Evolutionary conservation across 1,284 basidiomycete species (phyloP).

Genomic region (Malassezia restricta): DNA sequence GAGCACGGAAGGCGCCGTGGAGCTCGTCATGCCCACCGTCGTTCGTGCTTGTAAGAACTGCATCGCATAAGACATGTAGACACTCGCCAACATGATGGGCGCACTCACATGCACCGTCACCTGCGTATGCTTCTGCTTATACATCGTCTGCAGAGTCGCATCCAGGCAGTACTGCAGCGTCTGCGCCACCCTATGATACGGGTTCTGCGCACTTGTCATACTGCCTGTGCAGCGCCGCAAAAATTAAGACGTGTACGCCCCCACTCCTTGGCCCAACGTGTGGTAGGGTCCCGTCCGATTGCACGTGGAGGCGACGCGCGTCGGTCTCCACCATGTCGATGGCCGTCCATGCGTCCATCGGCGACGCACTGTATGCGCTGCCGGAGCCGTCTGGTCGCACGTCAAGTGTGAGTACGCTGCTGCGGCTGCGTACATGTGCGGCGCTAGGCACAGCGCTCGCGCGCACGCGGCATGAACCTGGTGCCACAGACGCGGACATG

Average conservation of each 20-base stretch:
- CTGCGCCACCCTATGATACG: constrained; percentile 9
- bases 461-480: neutral
- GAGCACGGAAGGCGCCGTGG: constrained; percentile 1
- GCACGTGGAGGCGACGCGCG: neutral
- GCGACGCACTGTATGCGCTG: constrained; percentile 4
- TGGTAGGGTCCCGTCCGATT: neutral
- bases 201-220: neutral
- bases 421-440: constrained; percentile 8
- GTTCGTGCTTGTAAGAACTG: constrained; percentile 9
- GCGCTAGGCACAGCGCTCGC: constrained; percentile 8
- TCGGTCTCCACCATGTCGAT: neutral
- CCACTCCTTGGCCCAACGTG: neutral
- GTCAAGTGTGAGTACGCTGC: neutral
- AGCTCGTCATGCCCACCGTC: neutral
- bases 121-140: neutral
- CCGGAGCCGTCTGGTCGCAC: constrained; percentile 2
- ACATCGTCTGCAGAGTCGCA: constrained; percentile 7
- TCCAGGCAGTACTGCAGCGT: constrained; percentile 16
- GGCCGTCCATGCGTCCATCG: constrained; percentile 5
- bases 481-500: constrained; percentile 1
- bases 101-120: constrained; percentile 1
- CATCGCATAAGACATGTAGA: constrained; percentile 8
- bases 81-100: constrained; percentile 6
- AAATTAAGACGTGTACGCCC: too few species aligned
- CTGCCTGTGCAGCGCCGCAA: neutral